Percentiles rank a stretch among this genome's conserved stretches.
Evolutionary conservation across 2,329 filamentous ascomycete species (phyloP).

Genomic region (Chrysosporium keratinophilum): DNA sequence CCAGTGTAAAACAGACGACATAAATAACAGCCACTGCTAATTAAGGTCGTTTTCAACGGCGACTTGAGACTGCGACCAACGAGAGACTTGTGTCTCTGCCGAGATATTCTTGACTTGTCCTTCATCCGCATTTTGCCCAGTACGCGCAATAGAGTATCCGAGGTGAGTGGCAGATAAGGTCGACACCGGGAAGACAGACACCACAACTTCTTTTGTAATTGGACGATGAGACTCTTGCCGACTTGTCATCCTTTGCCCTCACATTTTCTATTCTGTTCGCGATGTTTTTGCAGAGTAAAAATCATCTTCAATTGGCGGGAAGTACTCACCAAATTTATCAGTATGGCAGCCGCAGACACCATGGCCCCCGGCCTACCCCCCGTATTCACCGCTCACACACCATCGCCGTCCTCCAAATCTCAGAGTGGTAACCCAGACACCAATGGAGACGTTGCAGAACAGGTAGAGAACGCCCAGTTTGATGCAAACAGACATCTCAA

Average conservation of each 20-base stretch:
- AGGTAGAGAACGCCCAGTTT: slow-evolving; percentile 34
- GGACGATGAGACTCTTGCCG: background rate
- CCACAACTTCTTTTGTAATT: background rate
- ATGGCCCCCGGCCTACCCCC: slow-evolving; percentile 12
- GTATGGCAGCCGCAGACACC: slow-evolving; percentile 20
- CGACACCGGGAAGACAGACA: background rate
- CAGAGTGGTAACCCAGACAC: slow-evolving; percentile 2
- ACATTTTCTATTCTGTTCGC: background rate
- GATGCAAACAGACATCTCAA: slow-evolving; percentile 47
- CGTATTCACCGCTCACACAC: slow-evolving; percentile 13
- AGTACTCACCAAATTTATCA: slow-evolving; percentile 16
- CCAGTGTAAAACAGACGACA: background rate
- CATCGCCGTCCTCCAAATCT: slow-evolving; percentile 3
- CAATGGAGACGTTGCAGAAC: background rate
- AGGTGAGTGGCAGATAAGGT: background rate
- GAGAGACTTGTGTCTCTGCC: background rate
- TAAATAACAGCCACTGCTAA: background rate
- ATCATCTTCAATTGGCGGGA: background rate
- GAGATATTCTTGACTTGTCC: no score
- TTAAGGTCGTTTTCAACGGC: no score
- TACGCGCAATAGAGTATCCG: background rate
- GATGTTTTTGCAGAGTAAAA: background rate
- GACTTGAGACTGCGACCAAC: no score
- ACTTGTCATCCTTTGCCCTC: background rate
- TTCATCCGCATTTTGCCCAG: background rate